Evolutionary conservation across 805 yeast genomes (phyloP).

Genomic region (Metschnikowia dekortorum): DNA sequence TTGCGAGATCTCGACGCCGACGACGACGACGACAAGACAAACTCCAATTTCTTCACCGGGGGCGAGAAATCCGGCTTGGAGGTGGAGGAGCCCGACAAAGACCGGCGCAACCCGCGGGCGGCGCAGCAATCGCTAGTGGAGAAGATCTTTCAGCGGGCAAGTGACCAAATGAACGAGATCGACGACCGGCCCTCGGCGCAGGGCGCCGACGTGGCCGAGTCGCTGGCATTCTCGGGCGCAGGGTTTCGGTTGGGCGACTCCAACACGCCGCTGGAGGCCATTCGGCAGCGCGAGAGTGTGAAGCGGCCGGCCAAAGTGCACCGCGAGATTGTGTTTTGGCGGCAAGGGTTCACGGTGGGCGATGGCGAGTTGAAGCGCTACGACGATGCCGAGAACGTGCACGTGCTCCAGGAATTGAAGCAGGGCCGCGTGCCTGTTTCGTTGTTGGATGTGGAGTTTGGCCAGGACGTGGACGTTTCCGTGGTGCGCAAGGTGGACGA

Average conservation of each 20-base stretch:
- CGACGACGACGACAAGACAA: slow-evolving; percentile 52
- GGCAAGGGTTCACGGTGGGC: slow-evolving; percentile 92
- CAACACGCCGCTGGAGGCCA: slow-evolving; percentile 31
- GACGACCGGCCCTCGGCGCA: slow-evolving; percentile 33
- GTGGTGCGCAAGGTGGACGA: slow-evolving; percentile 81
- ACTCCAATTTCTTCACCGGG: slow-evolving; percentile 56
- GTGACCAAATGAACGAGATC: slow-evolving; percentile 39
- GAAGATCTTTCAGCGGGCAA: slow-evolving; percentile 63
- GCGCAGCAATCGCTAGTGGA: slow-evolving; percentile 47
- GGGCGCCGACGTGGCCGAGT: slow-evolving; percentile 15
- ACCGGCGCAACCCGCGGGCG: slow-evolving; percentile 28
- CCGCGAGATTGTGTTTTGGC: slow-evolving; percentile 91
- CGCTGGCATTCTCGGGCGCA: slow-evolving; percentile 40
- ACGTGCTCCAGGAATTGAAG: slow-evolving; percentile 72
- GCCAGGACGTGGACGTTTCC: slow-evolving; percentile 90
- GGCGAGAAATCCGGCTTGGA: slow-evolving; percentile 76
- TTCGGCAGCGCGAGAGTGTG: slow-evolving; percentile 24
- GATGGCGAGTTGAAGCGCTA: slow-evolving; percentile 83
- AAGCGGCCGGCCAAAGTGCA: slow-evolving; percentile 48
- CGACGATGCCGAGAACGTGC: slow-evolving; percentile 87
- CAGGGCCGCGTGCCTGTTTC: slow-evolving; percentile 89
- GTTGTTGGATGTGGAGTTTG: slow-evolving; percentile 74
- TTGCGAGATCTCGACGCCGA: slow-evolving; percentile 41
- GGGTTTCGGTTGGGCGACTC: slow-evolving; percentile 53
- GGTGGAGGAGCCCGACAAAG: slow-evolving; percentile 66